Evolutionary conservation across 768 basidiomycete genomes (phyloP), one percentile per base, ranked within the genome.

Genomic region (Mycena indigotica): DNA sequence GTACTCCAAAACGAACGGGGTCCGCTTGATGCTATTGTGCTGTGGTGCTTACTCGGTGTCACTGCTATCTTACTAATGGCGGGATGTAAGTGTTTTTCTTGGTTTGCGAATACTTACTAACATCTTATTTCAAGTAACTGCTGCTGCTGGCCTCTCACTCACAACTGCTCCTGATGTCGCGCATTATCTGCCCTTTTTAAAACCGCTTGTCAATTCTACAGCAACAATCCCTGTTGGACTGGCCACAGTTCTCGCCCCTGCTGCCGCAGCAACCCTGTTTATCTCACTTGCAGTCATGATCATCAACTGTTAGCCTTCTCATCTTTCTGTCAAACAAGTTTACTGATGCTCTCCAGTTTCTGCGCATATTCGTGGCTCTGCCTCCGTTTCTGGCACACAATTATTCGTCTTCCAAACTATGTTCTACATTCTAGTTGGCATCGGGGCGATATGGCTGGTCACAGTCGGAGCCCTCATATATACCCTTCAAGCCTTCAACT

Each of bases 121-220:
- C 23, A 56, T 55, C 55, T 52, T 51, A 50, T 28, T 24, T 28
- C 62, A 8, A 92, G 91, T 92, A 56, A 83, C 86, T 3, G 88
- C 89, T 39, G 85, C 84, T 17, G 78, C 84, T 21, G 89, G 87
- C 2, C 77, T 94, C 39, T 80, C 83, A 5, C 73, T 92, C 19
- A 79, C 84, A 39, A 78, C 80, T n/a, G 84, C 88, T 1, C 91
- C 91, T 3, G 84, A 89, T 63, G 82, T 89, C 55, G 83, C 84
- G 0, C 85, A 90, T 71, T 88, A 84, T 64, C 67, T 93, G 15
- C 77, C 83, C 0, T 89, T 93, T 73, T 72, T 93, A 54, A 62
- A 72, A 29, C 77, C 82, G 1, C 68, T 92, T 4, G 71, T 81
- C 19, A 72, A 72, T 12, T 49, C 50, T 4, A 71, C 77, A 13